Evolutionary conservation across 495 filamentous ascomycete species (phyloP).

Genomic region (Annulohypoxylon bovei): DNA sequence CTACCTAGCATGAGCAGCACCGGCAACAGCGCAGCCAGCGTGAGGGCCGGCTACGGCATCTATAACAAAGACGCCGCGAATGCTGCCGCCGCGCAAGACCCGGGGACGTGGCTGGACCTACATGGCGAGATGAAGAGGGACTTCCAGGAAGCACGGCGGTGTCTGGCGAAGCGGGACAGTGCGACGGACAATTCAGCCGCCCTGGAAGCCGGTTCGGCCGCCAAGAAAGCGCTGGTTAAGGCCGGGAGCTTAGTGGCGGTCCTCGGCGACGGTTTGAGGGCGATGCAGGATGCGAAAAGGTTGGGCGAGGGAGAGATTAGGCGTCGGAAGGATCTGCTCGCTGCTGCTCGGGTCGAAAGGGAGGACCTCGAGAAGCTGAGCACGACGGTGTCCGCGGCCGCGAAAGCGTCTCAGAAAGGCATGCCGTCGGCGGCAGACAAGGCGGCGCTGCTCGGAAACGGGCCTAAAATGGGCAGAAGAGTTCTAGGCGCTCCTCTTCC

Average conservation of each 20-base stretch:
- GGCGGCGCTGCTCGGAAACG: constrained; percentile 48
- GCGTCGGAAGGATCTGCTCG: constrained; percentile 79
- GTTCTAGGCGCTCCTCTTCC: constrained; percentile 80
- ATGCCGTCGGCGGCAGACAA: constrained; percentile 45
- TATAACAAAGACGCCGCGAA: constrained; percentile 52
- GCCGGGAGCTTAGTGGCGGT: constrained; percentile 72
- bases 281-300: constrained; percentile 53
- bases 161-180: constrained; percentile 78
- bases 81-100: constrained; percentile 70
- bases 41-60: constrained; percentile 57
- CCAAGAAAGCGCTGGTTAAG: constrained; percentile 83
- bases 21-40: constrained; percentile 56
- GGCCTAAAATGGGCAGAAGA: constrained; percentile 58
- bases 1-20: constrained; percentile 67
- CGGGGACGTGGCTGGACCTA: constrained; percentile 86
- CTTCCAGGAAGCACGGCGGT: constrained; percentile 82
- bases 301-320: constrained; percentile 90
- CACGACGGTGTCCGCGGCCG: constrained; percentile 69
- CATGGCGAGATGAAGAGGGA: constrained; percentile 83
- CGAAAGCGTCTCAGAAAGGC: constrained; percentile 33
- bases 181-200: constrained; percentile 68
- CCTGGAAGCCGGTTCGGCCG: constrained; percentile 76
- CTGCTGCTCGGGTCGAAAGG: constrained; percentile 80
- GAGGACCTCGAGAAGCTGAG: constrained; percentile 86
- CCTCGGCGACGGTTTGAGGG: constrained; percentile 76